Conservation (phyloP, 228 moss, liverwort and hornwort species). For the Sphagnum magellanicum region DNA sequence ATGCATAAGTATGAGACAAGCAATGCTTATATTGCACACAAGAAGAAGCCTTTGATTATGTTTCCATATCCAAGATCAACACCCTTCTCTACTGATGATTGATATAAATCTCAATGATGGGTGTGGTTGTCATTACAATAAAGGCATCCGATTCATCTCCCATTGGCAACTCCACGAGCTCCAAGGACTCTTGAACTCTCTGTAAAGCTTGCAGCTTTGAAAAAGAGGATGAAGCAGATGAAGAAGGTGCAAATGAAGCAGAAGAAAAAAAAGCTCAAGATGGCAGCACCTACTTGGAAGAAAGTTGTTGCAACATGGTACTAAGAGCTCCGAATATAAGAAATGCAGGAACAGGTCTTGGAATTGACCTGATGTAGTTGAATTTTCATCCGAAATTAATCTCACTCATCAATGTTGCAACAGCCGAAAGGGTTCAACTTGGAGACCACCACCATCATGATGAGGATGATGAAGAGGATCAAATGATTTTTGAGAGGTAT, state of each 20-base stretch:
- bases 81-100: too few relatives aligned
- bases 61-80: too few relatives aligned
- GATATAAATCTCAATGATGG: too few relatives aligned
- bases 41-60: too few relatives aligned
- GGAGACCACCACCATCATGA: too few relatives aligned
- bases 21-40: too few relatives aligned
- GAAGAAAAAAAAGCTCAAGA: background rate
- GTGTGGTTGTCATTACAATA: background rate
- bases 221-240: constrained; percentile 20
- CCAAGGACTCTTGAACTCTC: constrained; percentile 18
- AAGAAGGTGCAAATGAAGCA: constrained; percentile 11
- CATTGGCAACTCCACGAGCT: background rate
- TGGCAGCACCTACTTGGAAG: constrained; percentile 15
- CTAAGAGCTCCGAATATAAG: constrained; percentile 2
- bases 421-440: too few relatives aligned
- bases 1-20: too few relatives aligned
- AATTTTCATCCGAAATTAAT: background rate
- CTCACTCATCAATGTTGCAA: too few relatives aligned
- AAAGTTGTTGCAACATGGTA: constrained; percentile 12
- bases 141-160: constrained; percentile 9
- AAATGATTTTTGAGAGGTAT: background rate
- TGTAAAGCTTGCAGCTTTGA: constrained; percentile 48
- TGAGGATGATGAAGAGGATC: background rate
- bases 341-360: background rate
- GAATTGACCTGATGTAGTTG: background rate